Percentiles rank a stretch among this genome's conserved stretches.
These are phyloP conservation scores for Tolypocladium ophioglossoides DNA, from an alignment of 2,329 filamentous ascomycete species.

Conservation along the genomic window DNA sequence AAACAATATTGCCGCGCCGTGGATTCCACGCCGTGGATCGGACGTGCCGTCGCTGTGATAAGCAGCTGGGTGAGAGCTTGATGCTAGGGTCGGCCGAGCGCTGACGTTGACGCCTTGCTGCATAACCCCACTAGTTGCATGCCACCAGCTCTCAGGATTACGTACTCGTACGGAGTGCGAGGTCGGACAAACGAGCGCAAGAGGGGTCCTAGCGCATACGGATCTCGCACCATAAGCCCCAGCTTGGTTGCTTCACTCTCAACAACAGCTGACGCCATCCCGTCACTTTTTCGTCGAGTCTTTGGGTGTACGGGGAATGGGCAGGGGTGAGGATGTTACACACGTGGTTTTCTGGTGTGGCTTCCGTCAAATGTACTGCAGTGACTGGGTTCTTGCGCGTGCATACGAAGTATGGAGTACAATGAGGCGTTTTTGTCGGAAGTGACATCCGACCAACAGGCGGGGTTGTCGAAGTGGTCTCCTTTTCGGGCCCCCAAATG, in stretches of 20 bases:
- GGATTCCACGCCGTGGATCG: too few species aligned
- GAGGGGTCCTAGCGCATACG: too few species aligned
- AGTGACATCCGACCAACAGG: too few species aligned
- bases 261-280: neutral
- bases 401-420: too few species aligned
- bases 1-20: neutral
- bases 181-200: neutral
- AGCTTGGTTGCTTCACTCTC: neutral
- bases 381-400: too few species aligned
- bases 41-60: neutral
- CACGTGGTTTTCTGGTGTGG: too few species aligned
- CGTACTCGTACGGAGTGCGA: neutral
- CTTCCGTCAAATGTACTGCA: too few species aligned
- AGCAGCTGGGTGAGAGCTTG: neutral
- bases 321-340: too few species aligned
- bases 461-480: too few species aligned
- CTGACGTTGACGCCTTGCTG: conserved; percentile 3
- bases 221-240: neutral
- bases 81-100: neutral
- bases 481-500: too few species aligned
- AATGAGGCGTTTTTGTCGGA: too few species aligned
- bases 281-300: neutral
- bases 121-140: conserved; percentile 13
- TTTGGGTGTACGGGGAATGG: neutral
- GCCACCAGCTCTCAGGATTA: neutral